These are phyloP conservation scores for Oropetium thomaeum DNA, from an alignment of 176 grass and related monocot genomes.

Conservation along the genomic window DNA sequence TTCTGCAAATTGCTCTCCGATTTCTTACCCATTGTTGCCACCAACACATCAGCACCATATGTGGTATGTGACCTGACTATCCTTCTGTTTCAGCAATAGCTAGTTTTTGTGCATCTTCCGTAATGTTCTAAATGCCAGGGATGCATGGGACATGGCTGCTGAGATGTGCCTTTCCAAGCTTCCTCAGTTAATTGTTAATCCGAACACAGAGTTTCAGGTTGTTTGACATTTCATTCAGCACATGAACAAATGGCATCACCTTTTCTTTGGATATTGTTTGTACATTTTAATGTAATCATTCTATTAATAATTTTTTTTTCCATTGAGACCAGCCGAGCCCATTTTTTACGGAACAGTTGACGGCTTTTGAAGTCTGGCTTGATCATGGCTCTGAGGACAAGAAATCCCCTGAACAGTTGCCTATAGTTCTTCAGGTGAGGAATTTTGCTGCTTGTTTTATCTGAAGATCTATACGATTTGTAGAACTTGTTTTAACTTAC, in stretches of 20 bases:
- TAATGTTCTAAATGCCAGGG: constrained; percentile 53
- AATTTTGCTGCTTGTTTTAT: constrained; percentile 6
- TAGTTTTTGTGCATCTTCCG: constrained; percentile 12
- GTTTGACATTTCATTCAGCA: neutral
- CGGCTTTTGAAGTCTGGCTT: constrained; percentile 98
- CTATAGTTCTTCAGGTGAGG: constrained; percentile 96
- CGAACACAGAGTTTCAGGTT: constrained; percentile 92
- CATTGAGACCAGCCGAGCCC: constrained; percentile 71
- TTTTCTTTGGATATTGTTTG: constrained; percentile 18
- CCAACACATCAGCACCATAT: constrained; percentile 98
- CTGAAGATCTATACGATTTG: constrained; percentile 1
- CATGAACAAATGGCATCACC: constrained; percentile 1
- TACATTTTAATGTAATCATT: constrained; percentile 21
- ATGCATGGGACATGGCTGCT: constrained; percentile 99
- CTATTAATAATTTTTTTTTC: constrained; percentile 30
- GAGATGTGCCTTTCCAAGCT: constrained; percentile 98
- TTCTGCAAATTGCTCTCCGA: constrained; percentile 89
- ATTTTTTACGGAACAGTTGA: constrained; percentile 98
- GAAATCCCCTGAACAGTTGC: constrained; percentile 94
- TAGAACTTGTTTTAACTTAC: neutral
- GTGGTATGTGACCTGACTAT: constrained; percentile 62
- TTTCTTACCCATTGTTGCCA: constrained; percentile 76
- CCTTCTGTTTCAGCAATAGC: constrained; percentile 13
- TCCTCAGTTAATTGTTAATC: constrained; percentile 72
- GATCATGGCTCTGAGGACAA: constrained; percentile 93